Base-by-base conservation (phyloP, 768 basidiomycete genomes). In the Trametes sanguinea region DNA sequence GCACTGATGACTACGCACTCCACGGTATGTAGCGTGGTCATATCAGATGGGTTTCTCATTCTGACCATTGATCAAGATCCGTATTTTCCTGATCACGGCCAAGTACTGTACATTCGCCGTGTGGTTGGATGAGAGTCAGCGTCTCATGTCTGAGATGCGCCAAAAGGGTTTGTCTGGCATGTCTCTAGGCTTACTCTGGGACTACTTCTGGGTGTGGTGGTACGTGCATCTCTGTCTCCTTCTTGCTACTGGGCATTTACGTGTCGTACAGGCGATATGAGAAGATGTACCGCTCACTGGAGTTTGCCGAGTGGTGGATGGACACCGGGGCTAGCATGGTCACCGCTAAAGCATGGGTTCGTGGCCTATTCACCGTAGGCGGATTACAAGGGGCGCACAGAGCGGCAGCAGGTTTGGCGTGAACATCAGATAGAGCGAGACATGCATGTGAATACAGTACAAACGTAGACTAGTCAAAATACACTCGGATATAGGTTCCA, bases 21-120 rank as follows among this genome's bases (percentile, higher is more conserved):
- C 5, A 86, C 84, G 71, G 89, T 87, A 67, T 51, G 79, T 68
- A 10, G 51, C 44, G n/a, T 27, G 2, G 6, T 22, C 6, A 6
- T 8, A 8, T 17, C 53, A 17, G 30, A 47, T 22, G 22, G 22
- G 22, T 22, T 6, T 46, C 63, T 43, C 39, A 58, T 32, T 33
- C 17, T 42, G 10, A 22, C 40, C 4, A 4, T 1, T 14, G 50
- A 69, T 72, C 14, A 72, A 92, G 82, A 80, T 87, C 60, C 89
- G 96, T 17, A 86, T 98, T 71, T 98, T 98, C 74, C 72, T 98
- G 35, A 89, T 98, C 60, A 90, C 90, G 14, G 95, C 94, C 6
- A 89, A 91, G 69, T 96, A 92, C 75, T 97, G 95, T 71, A 80
- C 86, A 53, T 80, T 78, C 10, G 89, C 92, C 7, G 86, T 92